Evolutionary conservation across 164 flowering plant species (phyloP).

Genomic region (Echeveria elegans): DNA sequence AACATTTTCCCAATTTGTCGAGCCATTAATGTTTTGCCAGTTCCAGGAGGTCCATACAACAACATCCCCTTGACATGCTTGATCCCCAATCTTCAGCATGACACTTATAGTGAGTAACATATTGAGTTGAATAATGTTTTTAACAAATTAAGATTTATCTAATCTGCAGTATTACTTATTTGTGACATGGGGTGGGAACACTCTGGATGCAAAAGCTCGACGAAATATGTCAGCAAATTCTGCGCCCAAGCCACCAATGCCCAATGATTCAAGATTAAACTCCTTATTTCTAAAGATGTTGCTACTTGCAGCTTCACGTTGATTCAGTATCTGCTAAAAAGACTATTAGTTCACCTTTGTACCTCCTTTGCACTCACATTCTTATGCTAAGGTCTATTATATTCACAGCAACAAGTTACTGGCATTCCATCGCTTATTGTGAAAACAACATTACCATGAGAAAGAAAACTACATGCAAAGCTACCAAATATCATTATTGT

Average conservation of each 20-base stretch:
- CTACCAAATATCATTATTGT: neutral
- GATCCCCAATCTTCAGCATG: slow-evolving; percentile 74
- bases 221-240: slow-evolving; percentile 97
- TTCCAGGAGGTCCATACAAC: slow-evolving; percentile 99
- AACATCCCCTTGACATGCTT: slow-evolving; percentile 99
- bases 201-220: slow-evolving; percentile 98
- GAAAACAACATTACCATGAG: too few relatives aligned
- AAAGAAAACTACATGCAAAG: too few relatives aligned
- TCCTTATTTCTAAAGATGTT: slow-evolving; percentile 87
- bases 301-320: slow-evolving; percentile 92
- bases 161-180: slow-evolving; percentile 38
- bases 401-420: neutral
- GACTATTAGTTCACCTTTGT: neutral
- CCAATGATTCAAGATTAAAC: slow-evolving; percentile 77
- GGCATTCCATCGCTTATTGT: too few relatives aligned
- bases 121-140: too few relatives aligned
- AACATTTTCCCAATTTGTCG: slow-evolving; percentile 97
- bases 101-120: neutral
- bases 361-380: neutral
- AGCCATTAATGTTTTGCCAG: slow-evolving; percentile 97
- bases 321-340: slow-evolving; percentile 68
- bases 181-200: slow-evolving; percentile 92
- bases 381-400: neutral
- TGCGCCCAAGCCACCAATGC: slow-evolving; percentile 92
- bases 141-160: neutral